Evolutionary conservation across 2,329 filamentous ascomycete genomes (phyloP).

Genomic region (Apiospora rasikravindrae): DNA sequence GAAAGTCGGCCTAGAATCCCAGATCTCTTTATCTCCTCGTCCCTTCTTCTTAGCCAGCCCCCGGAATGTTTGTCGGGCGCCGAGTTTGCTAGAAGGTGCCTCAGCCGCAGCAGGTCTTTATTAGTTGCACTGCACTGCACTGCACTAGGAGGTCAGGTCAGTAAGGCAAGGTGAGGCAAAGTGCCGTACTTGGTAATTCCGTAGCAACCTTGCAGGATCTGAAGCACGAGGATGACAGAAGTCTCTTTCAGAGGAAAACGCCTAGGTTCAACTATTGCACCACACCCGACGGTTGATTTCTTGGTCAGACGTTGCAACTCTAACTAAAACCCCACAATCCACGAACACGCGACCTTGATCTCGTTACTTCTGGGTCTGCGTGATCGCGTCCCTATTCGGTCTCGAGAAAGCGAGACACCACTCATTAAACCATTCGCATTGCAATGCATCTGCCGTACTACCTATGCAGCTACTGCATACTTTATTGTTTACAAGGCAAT

Average conservation of each 20-base stretch:
- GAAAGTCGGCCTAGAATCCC: slow-evolving; percentile 10
- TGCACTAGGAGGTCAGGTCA: neutral
- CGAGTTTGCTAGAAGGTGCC: neutral
- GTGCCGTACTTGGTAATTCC: neutral
- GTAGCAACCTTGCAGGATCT: slow-evolving; percentile 4
- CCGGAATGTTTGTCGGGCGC: neutral
- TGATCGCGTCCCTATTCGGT: neutral
- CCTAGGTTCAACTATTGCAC: neutral
- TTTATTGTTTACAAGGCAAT: neutral
- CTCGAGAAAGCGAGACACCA: neutral
- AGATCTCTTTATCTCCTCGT: neutral
- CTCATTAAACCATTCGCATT: neutral
- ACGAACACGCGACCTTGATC: slow-evolving; percentile 5
- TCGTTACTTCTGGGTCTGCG: neutral
- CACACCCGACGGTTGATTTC: neutral
- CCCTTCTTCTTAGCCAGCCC: neutral
- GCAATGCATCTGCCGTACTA: neutral
- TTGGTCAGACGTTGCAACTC: slow-evolving; percentile 6
- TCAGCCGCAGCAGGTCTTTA: neutral
- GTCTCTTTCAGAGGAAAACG: neutral
- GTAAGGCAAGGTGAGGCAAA: neutral
- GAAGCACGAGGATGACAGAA: slow-evolving; percentile 15
- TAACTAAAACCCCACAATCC: slow-evolving; percentile 16
- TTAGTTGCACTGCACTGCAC: neutral
- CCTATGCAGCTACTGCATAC: neutral